Base-by-base conservation (phyloP, 1,284 basidiomycete genomes). In the Cryptococcus sp. region DNA sequence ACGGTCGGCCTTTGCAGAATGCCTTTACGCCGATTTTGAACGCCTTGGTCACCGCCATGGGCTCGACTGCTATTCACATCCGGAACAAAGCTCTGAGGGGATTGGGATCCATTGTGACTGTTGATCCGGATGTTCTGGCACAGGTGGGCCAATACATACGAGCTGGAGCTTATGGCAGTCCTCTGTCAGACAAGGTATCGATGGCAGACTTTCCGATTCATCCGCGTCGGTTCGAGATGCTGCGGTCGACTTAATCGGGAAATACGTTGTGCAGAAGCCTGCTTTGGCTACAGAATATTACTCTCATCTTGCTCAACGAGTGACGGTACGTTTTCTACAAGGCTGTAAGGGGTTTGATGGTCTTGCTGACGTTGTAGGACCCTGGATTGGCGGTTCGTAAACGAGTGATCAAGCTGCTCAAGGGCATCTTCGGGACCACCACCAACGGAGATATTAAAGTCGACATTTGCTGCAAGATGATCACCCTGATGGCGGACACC, bases 151-250 rank as follows among this genome's bases (percentile, higher is more conserved):
- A 32, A 22, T 12, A 26, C n/a, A 14, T 22, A 2, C 16, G 24
- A 4, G 16, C 26, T 16, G 19, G 51, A 7, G 7, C 19, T 25
- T 18, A 21, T 14, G 18, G 19, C 11, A 89, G 86, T 62, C 79
- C 2, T 84, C 82, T 58, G 87, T 92, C 33, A 82, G 85, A 21
- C 77, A 79, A 36, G 83, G 87, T 0, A 90, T 99, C 55, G 90
- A 95, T 71, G 82, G 82, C 21, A 87, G 94, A 63, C 78, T 98
- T 18, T 76, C 86, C 3, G 94, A 99, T 63, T 84, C 80, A 49
- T 97, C 93, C 0, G 84, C 93, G 1, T 85, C 86, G 23, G 95
- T 98, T 18, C 85, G 94, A 31, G 95, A 99, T 69, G 88, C 90
- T 5, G 91, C 94, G 5, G 87, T 98, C 7, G 92, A 95, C 54